Base-by-base conservation (phyloP, 352 stramenopile species). In the Phytophthora pluvialis region DNA sequence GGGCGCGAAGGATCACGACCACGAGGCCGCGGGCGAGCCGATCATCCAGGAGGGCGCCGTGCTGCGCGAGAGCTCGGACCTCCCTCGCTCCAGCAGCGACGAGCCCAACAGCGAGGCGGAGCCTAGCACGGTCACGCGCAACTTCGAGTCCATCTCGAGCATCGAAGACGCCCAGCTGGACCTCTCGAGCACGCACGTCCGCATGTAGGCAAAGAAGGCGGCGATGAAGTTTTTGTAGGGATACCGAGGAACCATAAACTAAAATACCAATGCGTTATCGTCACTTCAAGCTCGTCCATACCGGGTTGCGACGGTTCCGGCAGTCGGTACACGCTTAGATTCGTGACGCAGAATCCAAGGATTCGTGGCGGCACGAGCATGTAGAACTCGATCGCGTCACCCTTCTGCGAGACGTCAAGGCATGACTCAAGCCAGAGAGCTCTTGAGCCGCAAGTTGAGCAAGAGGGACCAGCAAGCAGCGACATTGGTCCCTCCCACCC, bases 71-170 rank as follows among this genome's bases (percentile, higher is more conserved):
- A 66, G 46, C 40, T 38, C 26, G 35, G 57, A 64, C 21, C 44
- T 57, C n/a, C 43, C 54, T 33, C 39, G 50, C 25, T 18, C 35
- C n/a, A 63, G 53, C 43, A 70, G 53, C 21, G 42, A 26, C 13
- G 42, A 70, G 1, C 39, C 36, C 0, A 73, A 12, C 10, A 52
- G 29, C 25, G 58, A 65, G 18, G 18, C 36, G 2, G 67, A 72
- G 6, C 40, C 61, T 12, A 75, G 40, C 45, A 72, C 64, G 3
- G 64, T 69, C 33, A 78, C 67, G 12, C 62, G 73, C 26, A 79
- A 79, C 40, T 81, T 79, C n/a, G 73, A 81, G 70, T 81, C 73
- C 31, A 72, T 81, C 21, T 77, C 70, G 31, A 66, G 55, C 21
- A 77, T 77, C 25, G 65, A 78, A 0, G 65, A 80, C 42, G 72